phyloP scores from a whole-genome alignment of 106 monocot genomes.

The Xerophyta viscosa region DNA sequence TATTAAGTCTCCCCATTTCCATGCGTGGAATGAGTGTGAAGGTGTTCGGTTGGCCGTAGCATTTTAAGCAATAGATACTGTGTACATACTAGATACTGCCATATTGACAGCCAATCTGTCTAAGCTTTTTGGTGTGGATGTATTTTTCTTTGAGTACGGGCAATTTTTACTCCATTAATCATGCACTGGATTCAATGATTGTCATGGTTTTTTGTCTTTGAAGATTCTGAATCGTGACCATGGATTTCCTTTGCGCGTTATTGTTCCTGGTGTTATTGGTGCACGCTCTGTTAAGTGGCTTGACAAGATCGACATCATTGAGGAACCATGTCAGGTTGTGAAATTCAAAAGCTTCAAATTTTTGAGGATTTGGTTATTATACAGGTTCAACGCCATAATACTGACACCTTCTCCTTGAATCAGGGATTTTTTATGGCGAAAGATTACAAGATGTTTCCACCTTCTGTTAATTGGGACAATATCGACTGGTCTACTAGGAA shows the following conservation, averaged over 20 bases:
- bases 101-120: too few species aligned
- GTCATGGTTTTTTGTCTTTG: neutral
- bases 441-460: conserved; percentile 99
- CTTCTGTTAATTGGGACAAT: conserved; percentile 89
- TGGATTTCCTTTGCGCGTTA: conserved; percentile 79
- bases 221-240: conserved; percentile 89
- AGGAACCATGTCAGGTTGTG: conserved; percentile 94
- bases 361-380: neutral
- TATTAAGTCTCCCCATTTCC: too few species aligned
- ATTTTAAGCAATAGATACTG: too few species aligned
- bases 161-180: too few species aligned
- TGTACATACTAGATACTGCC: too few species aligned
- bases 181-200: too few species aligned
- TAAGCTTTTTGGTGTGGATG: too few species aligned
- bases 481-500: conserved; percentile 73
- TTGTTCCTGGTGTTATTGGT: conserved; percentile 95
- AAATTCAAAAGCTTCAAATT: neutral
- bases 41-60: too few species aligned
- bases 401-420: conserved; percentile 2
- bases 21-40: too few species aligned
- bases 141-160: too few species aligned
- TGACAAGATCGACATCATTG: conserved; percentile 63
- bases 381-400: neutral
- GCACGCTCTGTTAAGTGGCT: conserved; percentile 98
- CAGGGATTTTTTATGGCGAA: conserved; percentile 97